Evolutionary conservation across 768 basidiomycete species (phyloP).

Genomic region (Mycena galericulata): DNA sequence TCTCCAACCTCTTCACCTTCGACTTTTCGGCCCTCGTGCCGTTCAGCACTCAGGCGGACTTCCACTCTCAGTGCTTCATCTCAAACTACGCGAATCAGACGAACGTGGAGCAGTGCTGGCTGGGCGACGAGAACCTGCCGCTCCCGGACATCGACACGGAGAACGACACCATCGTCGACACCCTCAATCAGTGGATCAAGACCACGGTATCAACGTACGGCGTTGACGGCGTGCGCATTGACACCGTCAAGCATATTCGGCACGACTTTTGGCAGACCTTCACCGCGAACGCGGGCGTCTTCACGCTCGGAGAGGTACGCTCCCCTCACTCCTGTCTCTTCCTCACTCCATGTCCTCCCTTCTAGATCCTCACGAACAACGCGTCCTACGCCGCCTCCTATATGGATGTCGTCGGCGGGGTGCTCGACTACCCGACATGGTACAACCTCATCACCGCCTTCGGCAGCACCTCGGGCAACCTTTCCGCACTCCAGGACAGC

Average conservation of each 20-base stretch:
- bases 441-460: slow-evolving; percentile 65
- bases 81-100: slow-evolving; percentile 71
- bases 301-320: slow-evolving; percentile 79
- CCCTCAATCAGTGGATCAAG: slow-evolving; percentile 71
- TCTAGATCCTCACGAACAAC: slow-evolving; percentile 38
- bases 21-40: slow-evolving; percentile 46
- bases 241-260: slow-evolving; percentile 70
- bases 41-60: slow-evolving; percentile 47
- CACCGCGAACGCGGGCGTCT: slow-evolving; percentile 70
- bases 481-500: slow-evolving; percentile 46
- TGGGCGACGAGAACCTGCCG: slow-evolving; percentile 75
- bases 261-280: slow-evolving; percentile 78
- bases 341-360: slow-evolving; percentile 22
- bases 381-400: slow-evolving; percentile 50
- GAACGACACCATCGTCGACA: slow-evolving; percentile 62
- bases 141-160: slow-evolving; percentile 82
- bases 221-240: slow-evolving; percentile 80
- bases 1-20: slow-evolving; percentile 26
- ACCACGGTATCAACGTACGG: slow-evolving; percentile 66
- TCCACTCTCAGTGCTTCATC: slow-evolving; percentile 77
- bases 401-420: slow-evolving; percentile 64
- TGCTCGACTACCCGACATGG: slow-evolving; percentile 73
- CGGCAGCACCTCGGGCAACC: slow-evolving; percentile 63
- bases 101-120: slow-evolving; percentile 75
- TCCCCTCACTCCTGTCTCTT: slow-evolving; percentile 43